phyloP scores from a whole-genome alignment of 1,139 yeast species.

The Nakaseomyces nivariensis region DNA sequence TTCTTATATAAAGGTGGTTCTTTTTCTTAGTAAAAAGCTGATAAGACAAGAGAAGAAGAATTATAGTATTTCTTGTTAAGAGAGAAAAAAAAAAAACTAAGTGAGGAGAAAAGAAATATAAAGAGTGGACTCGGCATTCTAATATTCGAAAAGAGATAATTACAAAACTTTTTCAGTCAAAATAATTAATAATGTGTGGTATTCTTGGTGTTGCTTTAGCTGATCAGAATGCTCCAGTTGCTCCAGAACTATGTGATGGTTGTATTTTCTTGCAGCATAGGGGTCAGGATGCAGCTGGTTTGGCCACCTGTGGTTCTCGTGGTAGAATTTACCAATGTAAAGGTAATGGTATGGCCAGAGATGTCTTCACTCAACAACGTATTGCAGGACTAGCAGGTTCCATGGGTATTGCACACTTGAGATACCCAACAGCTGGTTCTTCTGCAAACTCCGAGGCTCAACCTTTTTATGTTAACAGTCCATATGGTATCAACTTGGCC shows the following conservation, averaged over 20 bases:
- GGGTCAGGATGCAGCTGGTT: slow-evolving; percentile 99
- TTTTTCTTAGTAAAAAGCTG: too few species aligned
- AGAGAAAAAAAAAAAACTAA: not conserved
- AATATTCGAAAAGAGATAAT: too few species aligned
- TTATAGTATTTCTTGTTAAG: not conserved
- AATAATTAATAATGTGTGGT: slow-evolving; percentile 64
- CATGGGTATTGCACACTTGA: slow-evolving; percentile 89
- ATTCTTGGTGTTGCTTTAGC: slow-evolving; percentile 81
- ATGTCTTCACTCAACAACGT: slow-evolving; percentile 80
- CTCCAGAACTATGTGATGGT: slow-evolving; percentile 87
- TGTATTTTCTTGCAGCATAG: slow-evolving; percentile 91
- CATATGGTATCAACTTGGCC: slow-evolving; percentile 81
- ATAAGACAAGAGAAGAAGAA: too few species aligned
- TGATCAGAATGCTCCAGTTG: slow-evolving; percentile 62
- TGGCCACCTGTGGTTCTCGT: slow-evolving; percentile 86
- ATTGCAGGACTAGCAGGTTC: slow-evolving; percentile 77
- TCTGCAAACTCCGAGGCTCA: slow-evolving; percentile 96
- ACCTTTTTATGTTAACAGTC: slow-evolving; percentile 95
- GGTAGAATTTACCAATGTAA: slow-evolving; percentile 95
- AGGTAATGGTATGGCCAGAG: slow-evolving; percentile 98
- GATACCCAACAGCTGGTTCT: slow-evolving; percentile 99
- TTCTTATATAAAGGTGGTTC: too few species aligned
- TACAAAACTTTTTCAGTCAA: too few species aligned
- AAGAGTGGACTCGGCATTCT: too few species aligned
- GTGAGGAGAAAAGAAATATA: too few species aligned